A percentile compares a stretch with the other conserved stretches of the same genome.
These are phyloP conservation scores for Bryoglossum gracile DNA, from an alignment of 495 filamentous ascomycete genomes.

Conservation along the genomic window DNA sequence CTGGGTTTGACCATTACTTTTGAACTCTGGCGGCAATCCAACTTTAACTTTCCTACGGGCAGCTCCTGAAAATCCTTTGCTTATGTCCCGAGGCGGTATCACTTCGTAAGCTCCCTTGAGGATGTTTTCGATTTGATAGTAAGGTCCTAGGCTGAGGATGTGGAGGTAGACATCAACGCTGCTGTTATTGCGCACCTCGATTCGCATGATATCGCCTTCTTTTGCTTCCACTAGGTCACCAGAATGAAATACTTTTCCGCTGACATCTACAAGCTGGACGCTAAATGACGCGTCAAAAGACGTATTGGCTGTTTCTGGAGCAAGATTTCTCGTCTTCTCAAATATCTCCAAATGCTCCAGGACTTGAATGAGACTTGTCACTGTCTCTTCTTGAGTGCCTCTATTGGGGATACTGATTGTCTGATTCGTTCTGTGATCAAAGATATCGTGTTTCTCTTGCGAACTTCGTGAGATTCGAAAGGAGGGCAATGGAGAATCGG, in stretches of 20 bases:
- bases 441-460: too few relatives aligned
- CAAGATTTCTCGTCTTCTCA: too few relatives aligned
- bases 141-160: background rate
- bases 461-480: too few relatives aligned
- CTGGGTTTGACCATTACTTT: slow-evolving; percentile 3
- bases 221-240: background rate
- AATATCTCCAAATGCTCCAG: too few relatives aligned
- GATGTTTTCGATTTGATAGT: slow-evolving; percentile 15
- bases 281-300: too few relatives aligned
- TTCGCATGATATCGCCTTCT: background rate
- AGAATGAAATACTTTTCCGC: background rate
- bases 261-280: too few relatives aligned
- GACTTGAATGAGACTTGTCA: too few relatives aligned
- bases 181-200: background rate
- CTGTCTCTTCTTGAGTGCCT: too few relatives aligned
- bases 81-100: background rate
- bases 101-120: background rate
- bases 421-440: too few relatives aligned
- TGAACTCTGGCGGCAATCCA: background rate
- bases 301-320: too few relatives aligned
- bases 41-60: background rate
- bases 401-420: too few relatives aligned
- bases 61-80: background rate
- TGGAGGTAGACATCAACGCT: background rate
- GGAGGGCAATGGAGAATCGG: too few relatives aligned